Evolutionary conservation across 306 rosid species (phyloP), one percentile per base, ranked within the genome.

Genomic region (Senna tora): DNA sequence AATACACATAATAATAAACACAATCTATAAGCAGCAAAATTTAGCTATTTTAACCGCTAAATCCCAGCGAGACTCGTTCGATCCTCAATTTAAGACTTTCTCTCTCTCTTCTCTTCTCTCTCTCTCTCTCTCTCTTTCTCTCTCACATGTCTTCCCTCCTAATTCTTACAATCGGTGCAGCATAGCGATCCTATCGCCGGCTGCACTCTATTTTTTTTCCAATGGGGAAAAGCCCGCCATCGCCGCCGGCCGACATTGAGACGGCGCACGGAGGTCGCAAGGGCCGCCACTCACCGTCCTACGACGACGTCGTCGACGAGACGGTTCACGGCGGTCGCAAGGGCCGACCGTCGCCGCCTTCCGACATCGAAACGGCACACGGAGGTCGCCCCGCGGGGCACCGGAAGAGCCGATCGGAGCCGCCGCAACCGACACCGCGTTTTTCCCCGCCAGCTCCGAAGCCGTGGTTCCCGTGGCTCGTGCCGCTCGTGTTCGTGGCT

Each of bases 401-500:
- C 45, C 67, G 9, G 43, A 66, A 25, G 49, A n/a, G 43, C 65
- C 22, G 43, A 58, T 33, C 65, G 2, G 41, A 30, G 6, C 66
- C 17, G 32, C 77, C 14, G 56, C 66, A 50, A 72, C 80, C 81
- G 0, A 84, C 78, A 2, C 95, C 92, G 0, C 83, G 28, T 41
- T 82, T 67, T 69, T 76, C 67, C 8, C 73, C 82, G 4, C 92
- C 92, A 2, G 71, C 34, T 0, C 79, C 93, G 0, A 38, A 62
- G 25, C 75, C 75, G 43, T 91, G 96, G 97, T 47, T 78, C 56
- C 39, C 97, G 0, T 91, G 97, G 97, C 69, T 89, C 2, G 84
- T 91, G 58, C 99, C 99, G 0, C 75, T 89, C 59, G 63, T 82
- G 1, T 85, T 94, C 75, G 2, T 81, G 43, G 82, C 61, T 15